Conservation (phyloP, 2,329 filamentous ascomycete species). For the Diaporthe citrichinensis region DNA sequence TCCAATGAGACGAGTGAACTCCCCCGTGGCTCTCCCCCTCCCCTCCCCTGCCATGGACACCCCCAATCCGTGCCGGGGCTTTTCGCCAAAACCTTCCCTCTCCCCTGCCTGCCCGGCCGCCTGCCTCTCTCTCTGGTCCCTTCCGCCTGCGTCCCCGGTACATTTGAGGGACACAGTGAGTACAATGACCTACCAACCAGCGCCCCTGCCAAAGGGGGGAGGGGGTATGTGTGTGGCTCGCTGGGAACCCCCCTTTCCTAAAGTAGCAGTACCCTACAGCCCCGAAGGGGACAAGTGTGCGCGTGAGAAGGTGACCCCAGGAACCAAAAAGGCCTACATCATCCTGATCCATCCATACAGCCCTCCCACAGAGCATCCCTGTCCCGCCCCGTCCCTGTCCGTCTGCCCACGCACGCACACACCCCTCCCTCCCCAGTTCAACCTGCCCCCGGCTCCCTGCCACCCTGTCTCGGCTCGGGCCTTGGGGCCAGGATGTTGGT, state of each 20-base stretch:
- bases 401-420: background rate
- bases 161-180: background rate
- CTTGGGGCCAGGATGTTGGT: conserved; percentile 21
- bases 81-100: conserved; percentile 21
- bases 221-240: background rate
- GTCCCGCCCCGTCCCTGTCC: conserved; percentile 21
- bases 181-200: background rate
- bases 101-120: background rate
- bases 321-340: background rate
- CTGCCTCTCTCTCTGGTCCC: too few relatives aligned
- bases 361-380: conserved; percentile 31
- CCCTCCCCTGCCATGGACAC: conserved; percentile 4
- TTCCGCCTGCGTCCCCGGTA: background rate
- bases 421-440: conserved; percentile 24
- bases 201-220: background rate
- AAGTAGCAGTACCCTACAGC: conserved; percentile 54
- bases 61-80: background rate
- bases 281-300: conserved; percentile 53
- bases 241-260: conserved; percentile 46
- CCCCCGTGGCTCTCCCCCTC: background rate
- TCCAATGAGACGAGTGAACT: conserved; percentile 1
- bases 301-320: conserved; percentile 27
- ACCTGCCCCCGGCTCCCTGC: conserved; percentile 27
- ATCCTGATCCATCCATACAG: background rate
- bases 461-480: conserved; percentile 40